Evolutionary conservation across 371 early-diverging fungal genomes (phyloP).

Genomic region (Nematocida ironsii): DNA sequence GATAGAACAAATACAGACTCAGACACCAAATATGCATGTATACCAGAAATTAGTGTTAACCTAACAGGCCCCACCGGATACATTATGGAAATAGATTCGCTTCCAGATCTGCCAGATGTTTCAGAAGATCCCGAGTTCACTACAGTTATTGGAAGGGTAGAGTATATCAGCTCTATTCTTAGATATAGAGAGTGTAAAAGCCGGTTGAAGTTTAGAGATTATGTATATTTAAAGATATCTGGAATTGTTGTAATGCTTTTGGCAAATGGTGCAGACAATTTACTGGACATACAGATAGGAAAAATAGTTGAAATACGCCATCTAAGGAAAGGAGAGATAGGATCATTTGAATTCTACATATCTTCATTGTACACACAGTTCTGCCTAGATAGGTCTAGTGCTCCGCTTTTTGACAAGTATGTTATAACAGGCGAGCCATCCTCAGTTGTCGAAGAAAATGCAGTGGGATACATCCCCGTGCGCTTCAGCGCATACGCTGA

Average conservation of each 20-base stretch:
- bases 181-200: constrained; percentile 18
- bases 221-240: constrained; percentile 56
- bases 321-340: constrained; percentile 53
- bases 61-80: constrained; percentile 3
- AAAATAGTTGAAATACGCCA: constrained; percentile 57
- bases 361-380: constrained; percentile 68
- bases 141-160: constrained; percentile 60
- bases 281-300: constrained; percentile 60
- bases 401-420: constrained; percentile 6
- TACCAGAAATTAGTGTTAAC: constrained; percentile 52
- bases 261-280: constrained; percentile 54
- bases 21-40: constrained; percentile 50
- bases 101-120: background rate
- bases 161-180: constrained; percentile 59
- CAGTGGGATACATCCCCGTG: constrained; percentile 47
- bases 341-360: constrained; percentile 58
- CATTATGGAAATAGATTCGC: constrained; percentile 19
- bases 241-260: constrained; percentile 57
- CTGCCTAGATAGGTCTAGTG: constrained; percentile 1
- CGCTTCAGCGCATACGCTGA: constrained; percentile 10
- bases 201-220: constrained; percentile 49
- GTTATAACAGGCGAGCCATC: constrained; percentile 1
- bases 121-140: constrained; percentile 44
- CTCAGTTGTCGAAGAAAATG: constrained; percentile 16
- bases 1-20: constrained; percentile 63